Evolutionary conservation across 2,329 filamentous ascomycete genomes (phyloP), one percentile per base, ranked within the genome.

Genomic region (Botrytis elliptica): DNA sequence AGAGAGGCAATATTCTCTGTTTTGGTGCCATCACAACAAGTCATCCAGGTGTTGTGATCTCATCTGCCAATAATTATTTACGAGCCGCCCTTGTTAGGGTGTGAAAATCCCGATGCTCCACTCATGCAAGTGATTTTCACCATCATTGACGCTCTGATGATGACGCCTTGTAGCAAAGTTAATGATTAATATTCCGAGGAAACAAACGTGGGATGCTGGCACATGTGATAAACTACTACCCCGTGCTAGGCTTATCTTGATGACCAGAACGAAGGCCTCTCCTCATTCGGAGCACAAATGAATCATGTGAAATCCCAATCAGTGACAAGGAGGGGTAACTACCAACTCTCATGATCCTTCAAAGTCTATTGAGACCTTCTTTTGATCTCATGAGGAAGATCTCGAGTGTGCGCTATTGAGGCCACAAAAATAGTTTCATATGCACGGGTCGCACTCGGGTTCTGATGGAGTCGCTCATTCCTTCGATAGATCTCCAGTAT

Each of bases 111-210:
- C 70, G 46, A 29, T 72, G 18, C 62, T 57, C 70, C 70, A 72
- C 62, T 67, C 62, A 72, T 44, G 62, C 38, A 67, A n/a, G n/a
- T 72, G 60, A 67, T 67, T 14, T 67, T 25, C n/a, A 69, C n/a
- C 40, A 18, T 36, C 25, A 44, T 72, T 67, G 62, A 46, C 38
- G 60, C 63, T 71, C 29, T 57, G n/a, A 42, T 72, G 22, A 66
- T 36, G 8, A 33, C 25, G 18, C 25, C 16, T 55, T 42, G 62
- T 36, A 44, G 70, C 22, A 67, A 55, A 67, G 18, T 42, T 38
- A 22, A 55, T 42, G 62, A 68, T 67, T 22, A 72, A 59, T 44
- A 3, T n/a, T 44, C 70, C 69, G 18, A 66, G 14, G 7, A 18
- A n/a, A 49, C 20, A 18, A 25, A 65, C 62, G 25, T 57, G 49